phyloP scores from a whole-genome alignment of 352 stramenopile species.

The Globisporangium cylindrosporum region DNA sequence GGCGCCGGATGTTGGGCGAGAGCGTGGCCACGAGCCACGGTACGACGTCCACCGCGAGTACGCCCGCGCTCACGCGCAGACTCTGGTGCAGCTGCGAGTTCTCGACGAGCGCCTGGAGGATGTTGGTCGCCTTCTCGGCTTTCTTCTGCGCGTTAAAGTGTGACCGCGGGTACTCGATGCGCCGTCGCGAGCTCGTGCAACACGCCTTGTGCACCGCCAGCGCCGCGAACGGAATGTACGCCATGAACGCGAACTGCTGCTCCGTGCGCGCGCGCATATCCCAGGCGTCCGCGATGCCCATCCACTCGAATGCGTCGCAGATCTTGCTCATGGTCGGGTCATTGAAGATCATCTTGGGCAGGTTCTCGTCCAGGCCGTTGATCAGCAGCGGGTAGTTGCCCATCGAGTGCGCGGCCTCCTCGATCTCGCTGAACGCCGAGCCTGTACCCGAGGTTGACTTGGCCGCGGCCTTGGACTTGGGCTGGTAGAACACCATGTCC shows the following conservation, averaged over 20 bases:
- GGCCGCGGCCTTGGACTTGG: slow-evolving; percentile 32
- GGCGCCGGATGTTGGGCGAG: slow-evolving; percentile 57
- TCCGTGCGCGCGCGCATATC: slow-evolving; percentile 54
- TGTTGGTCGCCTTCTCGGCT: slow-evolving; percentile 59
- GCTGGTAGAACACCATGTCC: slow-evolving; percentile 74
- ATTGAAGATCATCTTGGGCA: slow-evolving; percentile 86
- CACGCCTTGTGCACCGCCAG: slow-evolving; percentile 67
- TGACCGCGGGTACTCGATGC: slow-evolving; percentile 67
- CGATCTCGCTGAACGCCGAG: slow-evolving; percentile 47
- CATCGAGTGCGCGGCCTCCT: slow-evolving; percentile 65
- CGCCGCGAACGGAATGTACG: slow-evolving; percentile 73
- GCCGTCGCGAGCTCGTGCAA: slow-evolving; percentile 67
- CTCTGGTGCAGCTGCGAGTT: slow-evolving; percentile 57
- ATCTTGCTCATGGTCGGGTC: slow-evolving; percentile 88
- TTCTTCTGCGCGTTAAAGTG: slow-evolving; percentile 59
- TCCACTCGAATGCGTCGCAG: slow-evolving; percentile 79
- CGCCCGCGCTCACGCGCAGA: slow-evolving; percentile 50
- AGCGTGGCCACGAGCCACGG: slow-evolving; percentile 68
- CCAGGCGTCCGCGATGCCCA: slow-evolving; percentile 75
- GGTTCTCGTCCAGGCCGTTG: slow-evolving; percentile 88
- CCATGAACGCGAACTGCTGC: slow-evolving; percentile 68
- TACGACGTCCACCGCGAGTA: slow-evolving; percentile 74
- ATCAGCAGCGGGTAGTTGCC: slow-evolving; percentile 82
- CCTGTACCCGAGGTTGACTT: slow-evolving; percentile 25
- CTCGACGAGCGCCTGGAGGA: slow-evolving; percentile 61